Base-by-base conservation (phyloP, 768 basidiomycete species). In the Amanita fuliginea region DNA sequence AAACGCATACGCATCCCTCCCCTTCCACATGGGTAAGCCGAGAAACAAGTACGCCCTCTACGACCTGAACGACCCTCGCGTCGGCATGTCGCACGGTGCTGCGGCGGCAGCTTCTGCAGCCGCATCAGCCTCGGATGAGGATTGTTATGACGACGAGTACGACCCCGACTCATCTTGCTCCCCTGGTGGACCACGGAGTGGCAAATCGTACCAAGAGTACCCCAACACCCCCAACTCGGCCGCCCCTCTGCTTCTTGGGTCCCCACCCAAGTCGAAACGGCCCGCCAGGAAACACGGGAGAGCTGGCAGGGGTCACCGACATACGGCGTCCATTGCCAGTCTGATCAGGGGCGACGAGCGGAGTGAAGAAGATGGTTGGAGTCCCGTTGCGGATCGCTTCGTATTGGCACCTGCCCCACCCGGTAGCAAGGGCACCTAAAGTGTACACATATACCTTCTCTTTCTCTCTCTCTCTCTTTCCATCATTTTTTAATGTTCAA, bases 321-420 rank as follows among this genome's bases (percentile, higher is more conserved):
- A 90, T 60, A 90, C 87, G 1, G 88, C 88, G 18, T 87, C 83
- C 54, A 91, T 91, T 54, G 86, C 82, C 10, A 88, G 85, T 59
- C 64, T 90, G 52, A 87, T 90, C 48, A 72, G 86, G 7, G 77
- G 81, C 4, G 84, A 87, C 34, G 85, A 90, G 57, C 65, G 85
- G 43, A 67, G 71, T 24, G 78, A 77, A n/a, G 84, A 82, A 58
- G 88, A 87, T 55, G 86, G 83, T 1, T 89, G 86, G 87, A 87
- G 85, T 63, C 81, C 84, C 5, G 80, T 86, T 49, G 72, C 60
- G 9, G 71, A 68, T 22, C 68, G 71, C 0, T 83, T 86, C 42
- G 49, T 50, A 16, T 22, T 40, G 24, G 40, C 21, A 3, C 26
- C 30, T 13, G 40, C 39, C 1, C 26, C 40, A 3, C 22, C 42